phyloP scores from a whole-genome alignment of 805 yeast species.

The Jamesozyma piceae region DNA sequence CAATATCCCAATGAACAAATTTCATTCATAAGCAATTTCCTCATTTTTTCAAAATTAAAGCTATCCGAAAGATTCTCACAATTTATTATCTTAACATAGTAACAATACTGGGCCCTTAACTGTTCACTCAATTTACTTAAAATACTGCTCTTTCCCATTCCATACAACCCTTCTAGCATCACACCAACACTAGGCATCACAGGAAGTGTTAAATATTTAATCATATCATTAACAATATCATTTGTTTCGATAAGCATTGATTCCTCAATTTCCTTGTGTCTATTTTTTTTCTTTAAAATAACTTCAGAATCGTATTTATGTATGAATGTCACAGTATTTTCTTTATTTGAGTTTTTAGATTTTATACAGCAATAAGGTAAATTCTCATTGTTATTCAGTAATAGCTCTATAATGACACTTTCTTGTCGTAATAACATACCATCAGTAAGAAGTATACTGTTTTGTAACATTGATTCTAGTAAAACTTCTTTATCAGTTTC shows the following conservation, averaged over 20 bases:
- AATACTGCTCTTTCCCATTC: conserved; percentile 70
- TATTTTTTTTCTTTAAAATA: neutral
- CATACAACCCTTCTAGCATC: conserved; percentile 63
- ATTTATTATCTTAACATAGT: conserved; percentile 39
- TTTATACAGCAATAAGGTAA: neutral
- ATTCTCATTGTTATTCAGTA: conserved; percentile 1
- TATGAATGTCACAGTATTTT: neutral
- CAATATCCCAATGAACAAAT: conserved; percentile 43
- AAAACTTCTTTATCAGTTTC: neutral
- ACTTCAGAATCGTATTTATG: neutral
- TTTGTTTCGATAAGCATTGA: conserved; percentile 1
- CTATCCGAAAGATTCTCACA: conserved; percentile 40
- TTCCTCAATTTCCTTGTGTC: neutral
- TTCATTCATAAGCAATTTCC: conserved; percentile 36
- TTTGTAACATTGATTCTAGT: too few species aligned
- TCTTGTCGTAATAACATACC: conserved; percentile 7
- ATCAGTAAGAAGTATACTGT: conserved; percentile 10
- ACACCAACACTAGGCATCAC: conserved; percentile 35
- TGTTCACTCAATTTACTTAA: conserved; percentile 34
- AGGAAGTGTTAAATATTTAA: conserved; percentile 12
- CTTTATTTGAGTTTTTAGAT: neutral
- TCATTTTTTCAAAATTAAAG: conserved; percentile 31
- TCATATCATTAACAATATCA: conserved; percentile 4
- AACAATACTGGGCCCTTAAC: conserved; percentile 9
- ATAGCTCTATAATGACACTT: conserved; percentile 11